Evolutionary conservation across 495 filamentous ascomycete genomes (phyloP).

Genomic region (Glarea lozoyensis): DNA sequence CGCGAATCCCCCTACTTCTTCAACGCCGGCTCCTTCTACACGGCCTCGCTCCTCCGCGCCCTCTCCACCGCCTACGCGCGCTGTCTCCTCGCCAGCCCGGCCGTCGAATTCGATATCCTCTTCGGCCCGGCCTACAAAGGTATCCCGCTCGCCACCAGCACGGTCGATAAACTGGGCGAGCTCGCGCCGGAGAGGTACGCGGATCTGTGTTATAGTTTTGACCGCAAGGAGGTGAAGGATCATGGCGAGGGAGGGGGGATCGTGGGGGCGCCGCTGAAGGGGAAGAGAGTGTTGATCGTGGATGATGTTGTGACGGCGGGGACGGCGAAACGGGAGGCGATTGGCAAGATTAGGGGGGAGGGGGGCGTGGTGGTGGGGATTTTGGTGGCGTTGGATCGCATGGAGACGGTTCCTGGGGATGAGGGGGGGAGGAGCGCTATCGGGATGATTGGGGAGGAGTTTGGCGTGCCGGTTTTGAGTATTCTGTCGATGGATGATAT

Average conservation of each 20-base stretch:
- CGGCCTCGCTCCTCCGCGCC: constrained; percentile 43
- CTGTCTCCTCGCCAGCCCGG: constrained; percentile 29
- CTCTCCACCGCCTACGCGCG: constrained; percentile 53
- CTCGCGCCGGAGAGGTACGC: constrained; percentile 33
- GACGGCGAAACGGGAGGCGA: constrained; percentile 58
- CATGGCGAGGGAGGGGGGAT: constrained; percentile 58
- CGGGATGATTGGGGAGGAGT: constrained; percentile 47
- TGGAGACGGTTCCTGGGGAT: constrained; percentile 46
- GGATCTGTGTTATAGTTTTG: constrained; percentile 52
- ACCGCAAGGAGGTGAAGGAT: constrained; percentile 61
- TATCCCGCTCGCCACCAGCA: constrained; percentile 49
- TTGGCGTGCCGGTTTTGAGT: constrained; percentile 37
- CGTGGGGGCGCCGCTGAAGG: constrained; percentile 53
- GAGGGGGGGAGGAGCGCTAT: constrained; percentile 40
- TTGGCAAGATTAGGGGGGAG: constrained; percentile 51
- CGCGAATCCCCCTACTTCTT: constrained; percentile 65
- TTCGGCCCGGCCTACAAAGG: constrained; percentile 60
- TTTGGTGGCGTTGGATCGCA: constrained; percentile 54
- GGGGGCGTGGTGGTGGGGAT: constrained; percentile 53
- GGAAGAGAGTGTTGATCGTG: constrained; percentile 53
- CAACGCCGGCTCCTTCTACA: constrained; percentile 57
- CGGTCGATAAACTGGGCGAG: constrained; percentile 43
- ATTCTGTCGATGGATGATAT: constrained; percentile 50
- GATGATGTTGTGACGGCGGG: constrained; percentile 69
- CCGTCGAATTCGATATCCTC: constrained; percentile 24